Evolutionary conservation across 345 rosid genomes (phyloP).

Genomic region (Eucalyptus paniculata): DNA sequence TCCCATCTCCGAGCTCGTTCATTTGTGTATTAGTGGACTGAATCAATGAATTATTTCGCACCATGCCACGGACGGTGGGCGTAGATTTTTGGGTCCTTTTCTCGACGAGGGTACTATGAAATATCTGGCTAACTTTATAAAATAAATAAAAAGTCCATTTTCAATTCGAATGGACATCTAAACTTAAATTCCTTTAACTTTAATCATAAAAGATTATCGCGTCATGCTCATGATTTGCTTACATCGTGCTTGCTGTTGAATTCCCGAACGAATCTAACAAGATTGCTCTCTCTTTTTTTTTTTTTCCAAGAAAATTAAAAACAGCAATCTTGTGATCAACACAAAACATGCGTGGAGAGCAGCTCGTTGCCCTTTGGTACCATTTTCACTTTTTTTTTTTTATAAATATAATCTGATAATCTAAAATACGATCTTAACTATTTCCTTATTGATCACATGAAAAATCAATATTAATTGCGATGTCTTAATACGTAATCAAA

Average conservation of each 20-base stretch:
- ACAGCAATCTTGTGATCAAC: too few relatives aligned
- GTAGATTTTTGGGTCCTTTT: too few relatives aligned
- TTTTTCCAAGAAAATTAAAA: too few relatives aligned
- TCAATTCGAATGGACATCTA: too few relatives aligned
- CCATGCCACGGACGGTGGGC: too few relatives aligned
- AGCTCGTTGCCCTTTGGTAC: background rate
- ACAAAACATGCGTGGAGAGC: too few relatives aligned
- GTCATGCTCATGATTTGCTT: background rate
- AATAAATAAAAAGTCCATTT: background rate
- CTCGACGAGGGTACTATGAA: too few relatives aligned
- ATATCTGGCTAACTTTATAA: too few relatives aligned
- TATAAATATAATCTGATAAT: background rate
- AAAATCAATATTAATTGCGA: background rate
- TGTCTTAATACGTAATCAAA: too few relatives aligned
- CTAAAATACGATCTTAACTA: accelerated
- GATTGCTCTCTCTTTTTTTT: background rate
- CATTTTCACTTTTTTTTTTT: background rate
- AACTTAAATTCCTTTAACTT: background rate
- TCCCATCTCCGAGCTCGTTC: background rate
- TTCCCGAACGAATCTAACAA: background rate
- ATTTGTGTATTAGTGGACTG: too few relatives aligned
- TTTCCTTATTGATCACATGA: accelerated
- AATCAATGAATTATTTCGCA: too few relatives aligned
- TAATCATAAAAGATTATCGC: background rate
- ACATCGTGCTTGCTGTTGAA: background rate